Base-by-base conservation (phyloP, 345 rosid species). In the Heritiera fomes region DNA sequence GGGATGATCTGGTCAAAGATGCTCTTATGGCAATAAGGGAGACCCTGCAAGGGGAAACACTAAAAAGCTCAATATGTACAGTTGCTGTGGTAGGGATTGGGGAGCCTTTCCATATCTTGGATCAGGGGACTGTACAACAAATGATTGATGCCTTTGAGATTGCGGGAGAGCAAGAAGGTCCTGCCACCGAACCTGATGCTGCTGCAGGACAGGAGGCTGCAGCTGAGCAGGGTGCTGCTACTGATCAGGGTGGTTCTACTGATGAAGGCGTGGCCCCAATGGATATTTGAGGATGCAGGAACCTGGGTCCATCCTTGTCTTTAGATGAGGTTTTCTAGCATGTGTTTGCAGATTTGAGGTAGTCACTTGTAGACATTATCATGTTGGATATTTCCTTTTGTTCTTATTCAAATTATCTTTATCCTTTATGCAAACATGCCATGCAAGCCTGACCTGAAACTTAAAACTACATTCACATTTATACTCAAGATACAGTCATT, bases 11-110 rank as follows among this genome's bases (percentile, higher is more conserved):
- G 81, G 83, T 96, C 11, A 96, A 92, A 83, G 97, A 96, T 77
- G 98, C 99, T 7, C 87, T 96, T 62, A 73, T 96, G 86, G 97
- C 98, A 43, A 91, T 96, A 62, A 90, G 99, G 83, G 99, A 96
- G 86, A 94, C 98, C 75, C 69, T 96, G 80, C 99, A 94, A 85
- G 99, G 99, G 56, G 99, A 96, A 89, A 90, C 91, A 3, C 89
- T 96, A 53, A 91, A 87, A 85, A 91, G 98, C 68, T 91, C 95
- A 71, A 88, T 91, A 63, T 96, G 99, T 87, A 96, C 99, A 0
- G 84, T 96, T 20, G 89, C 98, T 49, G 86, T 94, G 66, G 85
- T 96, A 56, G 99, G 99, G 79, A 89, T 85, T 11, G 95, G 87
- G 30, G 98, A 96, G 82, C 77, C 97, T 0, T 94, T 96, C 89